Evolutionary conservation across 1,139 yeast species (phyloP), one percentile per base, ranked within the genome.

Genomic region (Suhomyces maxii): DNA sequence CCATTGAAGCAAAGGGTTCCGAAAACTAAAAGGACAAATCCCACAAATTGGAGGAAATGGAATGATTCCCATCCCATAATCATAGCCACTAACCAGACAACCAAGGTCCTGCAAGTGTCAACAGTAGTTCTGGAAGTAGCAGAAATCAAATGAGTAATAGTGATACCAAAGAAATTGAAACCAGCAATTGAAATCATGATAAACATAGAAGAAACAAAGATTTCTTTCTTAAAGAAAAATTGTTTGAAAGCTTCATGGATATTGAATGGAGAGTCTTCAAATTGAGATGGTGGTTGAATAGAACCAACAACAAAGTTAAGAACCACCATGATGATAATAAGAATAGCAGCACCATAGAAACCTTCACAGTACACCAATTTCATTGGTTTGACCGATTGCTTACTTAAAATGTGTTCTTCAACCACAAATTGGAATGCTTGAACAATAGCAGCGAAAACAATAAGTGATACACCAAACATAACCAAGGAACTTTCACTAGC

Each of bases 111-210:
- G 52, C 88, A 84, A 0, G 91, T 84, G 59, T 88, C 95, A 39
- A 88, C 79, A 1, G 95, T 88, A 14, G 90, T 82, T 59, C 95
- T 74, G 3, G 93, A 77, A 0, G 95, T 87, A 33, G 95, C 95
- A 44, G 87, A 83, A 44, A 86, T 64, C 42, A 69, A 67, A 43
- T 79, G 76, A 2, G 95, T 88, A 39, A 88, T 71, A 4, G 89
- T 76, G 40, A 87, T 76, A 0, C 96, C 96, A 55, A 84, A 83
- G 60, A 76, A 84, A 63, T 88, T 88, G 73, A 88, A 88, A 7
- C 77, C 60, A 1, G 91, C 82, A 55, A 88, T 86, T 8, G 88
- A 84, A 1, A 83, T 45, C 93, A 88, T 85, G 52, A 86, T 86
- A 33, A 79, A 68, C 1, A 84, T 23, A 3, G 91, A 84, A 5